Evolutionary conservation across 1,139 yeast species (phyloP).

Genomic region (Pichia sp.): DNA sequence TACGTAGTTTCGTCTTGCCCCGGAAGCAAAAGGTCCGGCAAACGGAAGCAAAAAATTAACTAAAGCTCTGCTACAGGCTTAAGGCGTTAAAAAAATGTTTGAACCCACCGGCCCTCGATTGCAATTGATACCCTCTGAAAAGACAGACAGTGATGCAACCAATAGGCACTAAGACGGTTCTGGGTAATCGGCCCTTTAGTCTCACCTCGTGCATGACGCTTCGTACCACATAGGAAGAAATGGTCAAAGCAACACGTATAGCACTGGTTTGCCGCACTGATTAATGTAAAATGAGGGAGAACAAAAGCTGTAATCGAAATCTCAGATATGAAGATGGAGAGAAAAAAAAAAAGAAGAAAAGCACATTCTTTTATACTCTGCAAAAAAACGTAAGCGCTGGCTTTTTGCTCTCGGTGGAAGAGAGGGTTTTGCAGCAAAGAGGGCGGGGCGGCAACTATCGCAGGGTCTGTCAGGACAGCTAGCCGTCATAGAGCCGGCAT

Average conservation of each 20-base stretch:
- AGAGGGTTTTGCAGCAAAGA: too few species aligned
- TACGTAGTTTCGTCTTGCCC: too few species aligned
- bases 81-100: slow-evolving; percentile 33
- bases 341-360: background rate
- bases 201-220: slow-evolving; percentile 72
- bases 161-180: slow-evolving; percentile 57
- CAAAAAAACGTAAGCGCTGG: too few species aligned
- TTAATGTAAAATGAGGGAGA: slow-evolving; percentile 9
- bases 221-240: slow-evolving; percentile 25
- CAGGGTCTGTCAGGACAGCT: too few species aligned
- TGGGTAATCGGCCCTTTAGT: slow-evolving; percentile 35
- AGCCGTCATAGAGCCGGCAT: too few species aligned
- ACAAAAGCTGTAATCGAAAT: background rate
- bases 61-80: background rate
- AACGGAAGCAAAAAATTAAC: background rate
- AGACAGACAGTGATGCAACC: slow-evolving; percentile 31
- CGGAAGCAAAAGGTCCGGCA: too few species aligned
- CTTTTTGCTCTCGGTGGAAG: too few species aligned
- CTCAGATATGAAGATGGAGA: background rate
- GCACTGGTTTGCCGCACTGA: slow-evolving; percentile 69
- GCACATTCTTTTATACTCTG: too few species aligned
- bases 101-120: slow-evolving; percentile 58
- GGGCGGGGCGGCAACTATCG: too few species aligned
- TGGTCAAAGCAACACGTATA: slow-evolving; percentile 56
- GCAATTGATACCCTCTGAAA: slow-evolving; percentile 31